phyloP scores from a whole-genome alignment of 2,329 filamentous ascomycete genomes.

The Calycina herbarum region DNA sequence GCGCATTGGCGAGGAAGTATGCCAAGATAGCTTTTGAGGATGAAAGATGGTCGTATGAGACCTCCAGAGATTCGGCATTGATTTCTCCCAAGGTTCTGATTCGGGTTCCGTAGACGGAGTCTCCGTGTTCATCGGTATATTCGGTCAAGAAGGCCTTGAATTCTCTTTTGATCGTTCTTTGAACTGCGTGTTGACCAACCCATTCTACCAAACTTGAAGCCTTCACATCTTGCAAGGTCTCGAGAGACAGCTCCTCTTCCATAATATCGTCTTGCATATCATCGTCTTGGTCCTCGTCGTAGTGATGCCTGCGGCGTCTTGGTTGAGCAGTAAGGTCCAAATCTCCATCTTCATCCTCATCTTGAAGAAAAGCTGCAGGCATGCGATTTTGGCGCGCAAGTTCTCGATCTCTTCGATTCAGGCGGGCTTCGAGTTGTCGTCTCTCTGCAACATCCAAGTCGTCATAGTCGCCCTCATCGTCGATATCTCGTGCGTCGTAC shows the following conservation, averaged over 20 bases:
- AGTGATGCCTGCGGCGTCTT: constrained; percentile 80
- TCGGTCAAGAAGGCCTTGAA: constrained; percentile 98
- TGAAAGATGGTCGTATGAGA: constrained; percentile 90
- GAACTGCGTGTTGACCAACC: constrained; percentile 86
- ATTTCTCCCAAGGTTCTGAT: constrained; percentile 95
- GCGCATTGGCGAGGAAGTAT: constrained; percentile 94
- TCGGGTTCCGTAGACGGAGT: constrained; percentile 91
- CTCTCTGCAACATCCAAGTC: constrained; percentile 66
- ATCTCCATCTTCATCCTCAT: constrained; percentile 78
- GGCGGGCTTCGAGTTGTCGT: constrained; percentile 68
- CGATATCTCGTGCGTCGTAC: constrained; percentile 72
- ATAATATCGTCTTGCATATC: constrained; percentile 91
- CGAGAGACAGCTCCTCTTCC: constrained; percentile 91
- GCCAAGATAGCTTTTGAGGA: constrained; percentile 90
- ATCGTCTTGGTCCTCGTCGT: constrained; percentile 92
- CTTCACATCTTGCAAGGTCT: constrained; percentile 90
- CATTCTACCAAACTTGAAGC: constrained; percentile 91
- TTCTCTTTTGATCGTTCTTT: constrained; percentile 90
- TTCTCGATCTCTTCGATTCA: constrained; percentile 74
- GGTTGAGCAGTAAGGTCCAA: constrained; percentile 84
- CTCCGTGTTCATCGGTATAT: constrained; percentile 85
- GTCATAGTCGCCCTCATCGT: constrained; percentile 76
- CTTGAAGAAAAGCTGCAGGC: constrained; percentile 72
- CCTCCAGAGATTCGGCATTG: constrained; percentile 93
- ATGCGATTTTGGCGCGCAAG: constrained; percentile 65